Evolutionary conservation across 1,139 yeast genomes (phyloP).

Genomic region (Pichia sp.): DNA sequence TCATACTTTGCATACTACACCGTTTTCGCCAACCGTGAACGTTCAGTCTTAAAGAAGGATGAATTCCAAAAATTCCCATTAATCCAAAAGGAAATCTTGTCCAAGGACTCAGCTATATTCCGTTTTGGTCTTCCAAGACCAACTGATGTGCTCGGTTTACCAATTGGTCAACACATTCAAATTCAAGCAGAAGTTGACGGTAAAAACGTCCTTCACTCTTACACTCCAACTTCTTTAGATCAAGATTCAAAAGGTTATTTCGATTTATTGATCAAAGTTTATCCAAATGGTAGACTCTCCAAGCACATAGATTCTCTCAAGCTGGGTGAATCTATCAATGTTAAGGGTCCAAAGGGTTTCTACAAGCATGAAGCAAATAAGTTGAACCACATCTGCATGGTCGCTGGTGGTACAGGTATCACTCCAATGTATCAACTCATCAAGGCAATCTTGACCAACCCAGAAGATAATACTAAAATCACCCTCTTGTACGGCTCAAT

Average conservation of each 20-base stretch:
- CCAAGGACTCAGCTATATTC: constrained; percentile 80
- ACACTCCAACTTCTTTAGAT: constrained; percentile 90
- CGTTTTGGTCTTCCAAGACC: constrained; percentile 78
- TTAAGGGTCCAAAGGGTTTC: constrained; percentile 92
- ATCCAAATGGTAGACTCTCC: constrained; percentile 86
- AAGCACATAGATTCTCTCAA: constrained; percentile 62
- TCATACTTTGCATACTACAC: constrained; percentile 37
- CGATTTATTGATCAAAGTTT: constrained; percentile 87
- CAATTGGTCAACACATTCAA: constrained; percentile 90
- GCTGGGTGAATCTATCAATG: constrained; percentile 63
- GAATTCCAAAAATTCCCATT: constrained; percentile 77
- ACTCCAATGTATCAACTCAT: constrained; percentile 90
- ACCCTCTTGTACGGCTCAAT: constrained; percentile 74
- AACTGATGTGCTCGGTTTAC: constrained; percentile 75
- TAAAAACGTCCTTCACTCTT: constrained; percentile 82
- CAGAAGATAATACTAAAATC: constrained; percentile 79
- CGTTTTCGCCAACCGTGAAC: constrained; percentile 29
- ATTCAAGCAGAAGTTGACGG: constrained; percentile 70
- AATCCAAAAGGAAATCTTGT: constrained; percentile 66
- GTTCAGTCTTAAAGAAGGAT: constrained; percentile 55
- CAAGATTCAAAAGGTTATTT: constrained; percentile 74
- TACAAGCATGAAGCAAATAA: constrained; percentile 81
- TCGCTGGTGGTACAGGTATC: constrained; percentile 97
- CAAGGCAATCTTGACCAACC: constrained; percentile 62
- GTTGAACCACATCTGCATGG: constrained; percentile 70